Conservation (phyloP, 2,329 filamentous ascomycete genomes). For the Epichloe coenophiala region DNA sequence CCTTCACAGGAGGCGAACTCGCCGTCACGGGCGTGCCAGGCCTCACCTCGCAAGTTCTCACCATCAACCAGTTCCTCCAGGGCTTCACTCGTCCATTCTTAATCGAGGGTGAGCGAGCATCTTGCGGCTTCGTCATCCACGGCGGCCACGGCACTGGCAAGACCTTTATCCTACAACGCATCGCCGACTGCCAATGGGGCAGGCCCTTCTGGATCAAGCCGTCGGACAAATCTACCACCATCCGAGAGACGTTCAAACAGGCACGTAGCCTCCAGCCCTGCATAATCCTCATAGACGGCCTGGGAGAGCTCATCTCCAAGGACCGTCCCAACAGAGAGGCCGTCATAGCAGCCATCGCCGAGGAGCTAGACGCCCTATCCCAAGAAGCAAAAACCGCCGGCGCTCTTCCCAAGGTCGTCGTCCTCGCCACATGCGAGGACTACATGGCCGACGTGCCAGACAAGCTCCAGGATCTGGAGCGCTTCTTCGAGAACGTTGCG, state of each 20-base stretch:
- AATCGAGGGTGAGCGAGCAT: conserved; percentile 18
- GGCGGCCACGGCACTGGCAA: conserved; percentile 81
- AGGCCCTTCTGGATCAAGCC: conserved; percentile 49
- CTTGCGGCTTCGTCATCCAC: conserved; percentile 57
- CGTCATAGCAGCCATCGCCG: conserved; percentile 36
- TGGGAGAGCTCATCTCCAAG: conserved; percentile 52
- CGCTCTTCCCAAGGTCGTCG: conserved; percentile 45
- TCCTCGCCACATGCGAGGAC: conserved; percentile 59
- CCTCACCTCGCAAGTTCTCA: conserved; percentile 46
- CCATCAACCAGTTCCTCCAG: conserved; percentile 53
- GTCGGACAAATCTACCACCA: conserved; percentile 40
- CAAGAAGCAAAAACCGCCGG: conserved; percentile 21
- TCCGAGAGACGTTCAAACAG: conserved; percentile 57
- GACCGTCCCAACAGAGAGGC: conserved; percentile 36
- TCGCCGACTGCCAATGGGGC: conserved; percentile 58
- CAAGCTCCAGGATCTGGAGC: too few relatives aligned
- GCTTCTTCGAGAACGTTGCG: conserved; percentile 58
- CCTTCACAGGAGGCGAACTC: conserved; percentile 19
- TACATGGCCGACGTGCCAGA: conserved; percentile 60
- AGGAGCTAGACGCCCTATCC: conserved; percentile 43
- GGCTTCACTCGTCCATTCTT: conserved; percentile 33
- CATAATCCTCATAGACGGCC: conserved; percentile 64
- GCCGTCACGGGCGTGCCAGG: conserved; percentile 50
- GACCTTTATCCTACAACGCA: conserved; percentile 54
- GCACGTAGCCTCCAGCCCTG: conserved; percentile 59